phyloP scores from a whole-genome alignment of 208 protist genomes.

The Acanthamoeba rhysodes region DNA sequence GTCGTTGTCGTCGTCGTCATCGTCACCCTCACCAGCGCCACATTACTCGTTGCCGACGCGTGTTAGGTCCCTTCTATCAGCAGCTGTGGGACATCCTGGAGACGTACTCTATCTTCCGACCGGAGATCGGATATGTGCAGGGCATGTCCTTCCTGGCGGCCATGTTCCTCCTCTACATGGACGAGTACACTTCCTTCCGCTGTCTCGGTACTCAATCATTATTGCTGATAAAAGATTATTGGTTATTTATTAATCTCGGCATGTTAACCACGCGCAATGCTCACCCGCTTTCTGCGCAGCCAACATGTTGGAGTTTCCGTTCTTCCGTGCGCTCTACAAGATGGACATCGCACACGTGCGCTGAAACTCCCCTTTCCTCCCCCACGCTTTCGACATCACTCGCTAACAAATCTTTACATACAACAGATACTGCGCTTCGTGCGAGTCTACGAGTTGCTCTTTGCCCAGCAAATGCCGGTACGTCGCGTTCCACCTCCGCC shows the following conservation, averaged over 20 bases:
- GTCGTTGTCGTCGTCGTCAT: no score
- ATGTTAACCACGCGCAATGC: no score
- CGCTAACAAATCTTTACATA: background rate
- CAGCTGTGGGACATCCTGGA: conserved; percentile 48
- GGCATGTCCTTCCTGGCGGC: conserved; percentile 63
- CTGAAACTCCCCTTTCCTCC: background rate
- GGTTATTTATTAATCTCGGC: no score
- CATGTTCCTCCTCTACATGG: conserved; percentile 56
- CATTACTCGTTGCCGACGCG: background rate
- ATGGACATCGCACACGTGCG: conserved; percentile 37
- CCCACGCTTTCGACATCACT: background rate
- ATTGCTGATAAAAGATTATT: no score
- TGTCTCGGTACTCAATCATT: conserved; percentile 15
- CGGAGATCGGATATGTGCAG: conserved; percentile 26
- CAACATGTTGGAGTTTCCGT: conserved; percentile 37
- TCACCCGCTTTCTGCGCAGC: background rate
- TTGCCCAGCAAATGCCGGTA: background rate
- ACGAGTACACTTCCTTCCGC: conserved; percentile 26
- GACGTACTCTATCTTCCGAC: conserved; percentile 28
- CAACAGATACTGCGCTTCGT: conserved; percentile 9
- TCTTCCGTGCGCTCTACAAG: conserved; percentile 45
- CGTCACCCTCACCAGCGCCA: no score
- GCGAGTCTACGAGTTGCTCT: conserved; percentile 21
- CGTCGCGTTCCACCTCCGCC: no score
- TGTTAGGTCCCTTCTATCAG: background rate